Conservation (phyloP, 1,284 basidiomycete genomes). For the Puccinia sorghi region DNA sequence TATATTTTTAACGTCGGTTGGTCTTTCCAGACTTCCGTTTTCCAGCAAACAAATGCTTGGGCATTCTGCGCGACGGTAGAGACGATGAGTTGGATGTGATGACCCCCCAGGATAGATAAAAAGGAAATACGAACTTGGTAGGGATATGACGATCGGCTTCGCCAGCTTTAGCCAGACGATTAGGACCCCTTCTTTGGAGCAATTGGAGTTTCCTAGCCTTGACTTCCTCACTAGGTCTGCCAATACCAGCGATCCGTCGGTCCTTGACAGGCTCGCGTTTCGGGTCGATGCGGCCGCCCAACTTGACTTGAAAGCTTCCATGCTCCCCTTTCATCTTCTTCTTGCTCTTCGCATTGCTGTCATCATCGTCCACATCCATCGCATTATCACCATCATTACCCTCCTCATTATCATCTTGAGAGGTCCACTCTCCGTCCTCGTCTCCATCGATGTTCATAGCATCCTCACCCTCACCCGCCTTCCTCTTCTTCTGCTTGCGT, state of each 20-base stretch:
- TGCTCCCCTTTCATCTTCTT: constrained; percentile 4
- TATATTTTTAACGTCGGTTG: constrained; percentile 41
- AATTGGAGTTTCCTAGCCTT: constrained; percentile 78
- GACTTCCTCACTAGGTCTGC: constrained; percentile 72
- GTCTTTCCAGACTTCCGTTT: constrained; percentile 66
- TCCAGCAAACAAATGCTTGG: constrained; percentile 80
- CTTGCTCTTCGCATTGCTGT: constrained; percentile 61
- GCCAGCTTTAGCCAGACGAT: constrained; percentile 81
- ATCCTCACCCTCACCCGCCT: constrained; percentile 56
- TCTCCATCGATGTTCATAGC: constrained; percentile 61
- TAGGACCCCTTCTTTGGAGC: constrained; percentile 78
- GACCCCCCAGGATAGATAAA: not conserved
- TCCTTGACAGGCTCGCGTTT: constrained; percentile 69
- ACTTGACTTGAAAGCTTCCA: constrained; percentile 62
- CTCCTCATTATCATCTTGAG: not conserved
- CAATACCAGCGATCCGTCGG: constrained; percentile 75
- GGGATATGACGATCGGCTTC: constrained; percentile 80
- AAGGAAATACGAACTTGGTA: constrained; percentile 69
- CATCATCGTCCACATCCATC: constrained; percentile 55
- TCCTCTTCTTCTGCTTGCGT: constrained; percentile 65
- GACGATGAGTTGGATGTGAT: not conserved
- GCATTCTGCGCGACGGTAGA: constrained; percentile 60
- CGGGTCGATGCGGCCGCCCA: constrained; percentile 63
- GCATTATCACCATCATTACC: constrained; percentile 60
- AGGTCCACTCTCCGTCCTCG: constrained; percentile 59